phyloP scores from a whole-genome alignment of 192 early-diverging fungal genomes.

The Mortierella antarctica region DNA sequence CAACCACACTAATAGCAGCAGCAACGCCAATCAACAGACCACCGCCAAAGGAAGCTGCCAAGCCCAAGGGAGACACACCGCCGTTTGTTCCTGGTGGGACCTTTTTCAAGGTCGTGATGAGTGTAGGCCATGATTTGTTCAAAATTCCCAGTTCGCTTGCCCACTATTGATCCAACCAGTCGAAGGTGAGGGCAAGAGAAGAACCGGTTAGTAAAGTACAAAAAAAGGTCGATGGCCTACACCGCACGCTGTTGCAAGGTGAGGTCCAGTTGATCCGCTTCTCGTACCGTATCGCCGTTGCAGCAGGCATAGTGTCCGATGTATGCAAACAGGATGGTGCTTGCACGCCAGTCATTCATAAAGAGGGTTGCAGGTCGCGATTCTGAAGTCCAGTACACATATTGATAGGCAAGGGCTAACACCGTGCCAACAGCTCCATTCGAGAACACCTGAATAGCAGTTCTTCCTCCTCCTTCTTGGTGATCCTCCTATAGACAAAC shows the following conservation, averaged over 20 bases:
- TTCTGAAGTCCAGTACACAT: constrained; percentile 43
- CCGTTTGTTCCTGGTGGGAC: constrained; percentile 96
- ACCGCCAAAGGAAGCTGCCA: constrained; percentile 81
- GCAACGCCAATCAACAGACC: constrained; percentile 76
- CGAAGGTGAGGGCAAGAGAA: background rate
- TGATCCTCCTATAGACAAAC: constrained; percentile 48
- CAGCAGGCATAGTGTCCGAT: constrained; percentile 69
- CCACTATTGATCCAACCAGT: constrained; percentile 61
- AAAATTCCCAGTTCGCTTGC: constrained; percentile 91
- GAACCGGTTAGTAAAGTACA: background rate
- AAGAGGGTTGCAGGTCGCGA: constrained; percentile 38
- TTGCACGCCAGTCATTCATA: constrained; percentile 40
- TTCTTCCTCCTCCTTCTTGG: constrained; percentile 58
- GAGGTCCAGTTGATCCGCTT: background rate
- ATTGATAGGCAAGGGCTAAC: constrained; percentile 55
- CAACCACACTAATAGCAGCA: constrained; percentile 61
- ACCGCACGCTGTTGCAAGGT: background rate
- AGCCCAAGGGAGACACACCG: constrained; percentile 77
- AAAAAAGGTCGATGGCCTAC: background rate
- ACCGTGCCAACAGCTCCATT: constrained; percentile 61
- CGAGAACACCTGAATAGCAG: constrained; percentile 61
- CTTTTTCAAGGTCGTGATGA: constrained; percentile 82
- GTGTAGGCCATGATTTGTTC: constrained; percentile 73
- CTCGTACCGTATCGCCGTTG: constrained; percentile 66
- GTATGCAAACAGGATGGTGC: constrained; percentile 57